Evolutionary conservation across 2,329 filamentous ascomycete genomes (phyloP).

Genomic region (Stachybotrys chartarum): DNA sequence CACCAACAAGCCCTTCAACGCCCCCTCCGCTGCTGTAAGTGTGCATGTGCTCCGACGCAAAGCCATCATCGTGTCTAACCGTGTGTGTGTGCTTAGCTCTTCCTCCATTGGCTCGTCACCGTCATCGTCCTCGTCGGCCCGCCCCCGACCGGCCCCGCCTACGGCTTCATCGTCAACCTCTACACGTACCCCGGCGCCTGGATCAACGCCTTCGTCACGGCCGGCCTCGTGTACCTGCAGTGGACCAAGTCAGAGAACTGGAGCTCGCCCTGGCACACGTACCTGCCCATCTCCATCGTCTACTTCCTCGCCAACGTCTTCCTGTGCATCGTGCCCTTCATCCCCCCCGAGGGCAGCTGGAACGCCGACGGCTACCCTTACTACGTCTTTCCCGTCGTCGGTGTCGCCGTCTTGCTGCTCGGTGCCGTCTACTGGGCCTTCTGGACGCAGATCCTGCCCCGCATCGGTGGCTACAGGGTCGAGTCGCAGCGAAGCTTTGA

Average conservation of each 20-base stretch:
- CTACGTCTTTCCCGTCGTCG: constrained; percentile 49
- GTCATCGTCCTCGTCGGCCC: constrained; percentile 59
- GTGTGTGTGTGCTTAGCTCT: constrained; percentile 26
- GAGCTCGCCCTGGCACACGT: constrained; percentile 45
- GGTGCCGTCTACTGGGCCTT: constrained; percentile 45
- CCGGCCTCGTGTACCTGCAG: constrained; percentile 45
- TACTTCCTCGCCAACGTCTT: constrained; percentile 46
- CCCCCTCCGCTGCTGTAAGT: constrained; percentile 48
- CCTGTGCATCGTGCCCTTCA: constrained; percentile 45
- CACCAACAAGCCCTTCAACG: constrained; percentile 59
- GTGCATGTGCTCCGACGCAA: not conserved
- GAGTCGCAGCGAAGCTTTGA: constrained; percentile 34
- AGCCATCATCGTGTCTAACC: not conserved
- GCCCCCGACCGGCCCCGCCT: constrained; percentile 60
- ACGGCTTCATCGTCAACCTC: constrained; percentile 58
- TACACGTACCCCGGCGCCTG: constrained; percentile 45
- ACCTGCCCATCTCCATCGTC: constrained; percentile 37
- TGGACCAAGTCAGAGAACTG: constrained; percentile 42
- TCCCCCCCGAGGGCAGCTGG: constrained; percentile 42
- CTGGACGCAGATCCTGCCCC: constrained; percentile 44
- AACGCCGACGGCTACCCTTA: constrained; percentile 45
- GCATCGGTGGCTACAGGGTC: constrained; percentile 41
- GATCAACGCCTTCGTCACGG: constrained; percentile 45
- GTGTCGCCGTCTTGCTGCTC: constrained; percentile 41
- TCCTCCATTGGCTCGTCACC: constrained; percentile 60